Evolutionary conservation across 805 yeast species (phyloP).

Genomic region (Alloascoidea africana): DNA sequence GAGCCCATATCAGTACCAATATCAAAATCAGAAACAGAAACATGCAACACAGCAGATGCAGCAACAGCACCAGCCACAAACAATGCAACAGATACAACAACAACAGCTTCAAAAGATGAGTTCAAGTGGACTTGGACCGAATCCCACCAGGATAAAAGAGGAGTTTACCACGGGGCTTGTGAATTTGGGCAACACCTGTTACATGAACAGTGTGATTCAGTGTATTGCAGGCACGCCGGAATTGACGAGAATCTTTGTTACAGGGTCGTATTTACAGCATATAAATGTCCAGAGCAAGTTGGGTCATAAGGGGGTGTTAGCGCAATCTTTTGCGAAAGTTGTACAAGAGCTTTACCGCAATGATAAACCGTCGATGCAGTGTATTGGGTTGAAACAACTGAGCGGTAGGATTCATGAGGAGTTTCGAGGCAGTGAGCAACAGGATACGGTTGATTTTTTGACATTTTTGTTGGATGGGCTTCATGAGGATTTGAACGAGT

Average conservation of each 20-base stretch:
- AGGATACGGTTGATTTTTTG: constrained; percentile 75
- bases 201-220: constrained; percentile 84
- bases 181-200: constrained; percentile 84
- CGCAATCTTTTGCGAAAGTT: constrained; percentile 50
- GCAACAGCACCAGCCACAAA: constrained; percentile 2
- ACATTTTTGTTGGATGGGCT: constrained; percentile 60
- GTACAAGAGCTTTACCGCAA: constrained; percentile 36
- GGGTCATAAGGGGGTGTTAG: constrained; percentile 72
- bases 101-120: constrained; percentile 3
- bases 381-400: constrained; percentile 47
- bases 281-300: constrained; percentile 59
- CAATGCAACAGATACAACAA: constrained; percentile 4
- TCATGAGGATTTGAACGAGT: constrained; percentile 70
- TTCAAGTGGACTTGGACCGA: constrained; percentile 3
- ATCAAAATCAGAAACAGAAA: background rate
- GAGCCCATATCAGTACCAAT: background rate
- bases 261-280: constrained; percentile 44
- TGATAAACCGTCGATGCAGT: constrained; percentile 34
- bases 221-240: constrained; percentile 65
- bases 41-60: background rate
- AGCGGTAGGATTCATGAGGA: constrained; percentile 52
- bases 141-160: constrained; percentile 7
- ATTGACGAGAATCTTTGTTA: constrained; percentile 44
- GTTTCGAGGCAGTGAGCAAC: constrained; percentile 59
- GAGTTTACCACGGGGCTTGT: constrained; percentile 53